Conservation (phyloP, 805 yeast species). For the Metschnikowia aberdeeniae region DNA sequence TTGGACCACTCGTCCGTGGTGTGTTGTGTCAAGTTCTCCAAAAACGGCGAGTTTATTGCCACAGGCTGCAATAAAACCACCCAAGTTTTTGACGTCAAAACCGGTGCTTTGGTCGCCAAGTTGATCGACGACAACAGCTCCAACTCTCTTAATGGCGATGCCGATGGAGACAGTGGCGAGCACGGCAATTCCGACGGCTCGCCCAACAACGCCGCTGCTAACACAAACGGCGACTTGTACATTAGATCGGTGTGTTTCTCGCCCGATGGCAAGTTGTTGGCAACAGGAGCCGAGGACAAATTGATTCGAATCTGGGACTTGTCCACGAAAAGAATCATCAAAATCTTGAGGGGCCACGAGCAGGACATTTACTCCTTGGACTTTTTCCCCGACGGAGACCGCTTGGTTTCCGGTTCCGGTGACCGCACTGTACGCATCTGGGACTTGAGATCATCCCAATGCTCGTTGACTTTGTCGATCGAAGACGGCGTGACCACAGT, state of each 20-base stretch:
- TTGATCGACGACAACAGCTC: constrained; percentile 68
- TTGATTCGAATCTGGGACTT: constrained; percentile 95
- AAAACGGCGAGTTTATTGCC: constrained; percentile 88
- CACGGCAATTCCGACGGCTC: constrained; percentile 28
- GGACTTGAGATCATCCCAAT: constrained; percentile 88
- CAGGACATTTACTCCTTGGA: constrained; percentile 96
- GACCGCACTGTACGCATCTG: constrained; percentile 95
- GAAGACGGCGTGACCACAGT: constrained; percentile 99
- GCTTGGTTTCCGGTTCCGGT: constrained; percentile 92
- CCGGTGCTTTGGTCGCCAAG: constrained; percentile 85
- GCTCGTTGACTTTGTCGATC: constrained; percentile 81
- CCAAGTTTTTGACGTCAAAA: constrained; percentile 86
- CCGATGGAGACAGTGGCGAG: constrained; percentile 28
- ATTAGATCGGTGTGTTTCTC: constrained; percentile 95
- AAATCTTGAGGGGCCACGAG: constrained; percentile 88
- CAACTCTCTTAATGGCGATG: constrained; percentile 11
- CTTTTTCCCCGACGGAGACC: constrained; percentile 90
- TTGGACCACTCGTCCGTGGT: constrained; percentile 92
- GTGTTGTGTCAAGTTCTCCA: constrained; percentile 91
- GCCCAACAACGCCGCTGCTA: constrained; percentile 43
- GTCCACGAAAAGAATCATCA: constrained; percentile 76
- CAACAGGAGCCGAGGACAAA: constrained; percentile 91
- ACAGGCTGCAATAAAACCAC: constrained; percentile 97
- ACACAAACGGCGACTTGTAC: constrained; percentile 77
- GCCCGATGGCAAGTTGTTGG: constrained; percentile 87